These are phyloP conservation scores for Quercus variabilis DNA, from an alignment of 306 rosid genomes.

Conservation along the genomic window DNA sequence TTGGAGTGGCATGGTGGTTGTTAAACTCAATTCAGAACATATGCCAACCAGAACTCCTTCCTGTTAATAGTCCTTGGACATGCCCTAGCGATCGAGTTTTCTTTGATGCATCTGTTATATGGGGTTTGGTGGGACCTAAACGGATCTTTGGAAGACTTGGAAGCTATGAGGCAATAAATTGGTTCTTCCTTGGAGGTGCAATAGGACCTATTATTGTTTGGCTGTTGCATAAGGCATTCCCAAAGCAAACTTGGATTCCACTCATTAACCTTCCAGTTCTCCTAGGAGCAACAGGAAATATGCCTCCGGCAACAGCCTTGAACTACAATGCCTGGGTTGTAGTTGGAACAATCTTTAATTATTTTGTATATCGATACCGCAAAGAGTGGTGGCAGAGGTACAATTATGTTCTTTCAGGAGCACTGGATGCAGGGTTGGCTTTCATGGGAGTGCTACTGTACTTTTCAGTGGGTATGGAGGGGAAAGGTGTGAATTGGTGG, in stretches of 20 bases:
- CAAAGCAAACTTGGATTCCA: slow-evolving; percentile 68
- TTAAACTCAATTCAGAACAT: slow-evolving; percentile 48
- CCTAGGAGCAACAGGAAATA: slow-evolving; percentile 62
- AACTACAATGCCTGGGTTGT: slow-evolving; percentile 78
- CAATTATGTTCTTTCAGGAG: slow-evolving; percentile 76
- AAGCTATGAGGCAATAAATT: slow-evolving; percentile 62
- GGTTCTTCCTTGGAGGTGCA: slow-evolving; percentile 89
- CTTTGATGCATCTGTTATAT: slow-evolving; percentile 82
- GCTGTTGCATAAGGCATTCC: slow-evolving; percentile 63
- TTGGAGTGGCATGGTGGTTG: slow-evolving; percentile 76
- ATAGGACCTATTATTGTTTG: slow-evolving; percentile 66
- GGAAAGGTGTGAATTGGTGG: slow-evolving; percentile 60
- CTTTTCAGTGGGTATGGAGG: slow-evolving; percentile 52
- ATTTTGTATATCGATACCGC: slow-evolving; percentile 65
- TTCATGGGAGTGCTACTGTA: slow-evolving; percentile 70
- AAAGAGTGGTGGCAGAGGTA: slow-evolving; percentile 89
- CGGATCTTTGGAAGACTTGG: slow-evolving; percentile 57
- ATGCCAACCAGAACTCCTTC: slow-evolving; percentile 54
- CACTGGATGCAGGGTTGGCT: slow-evolving; percentile 83
- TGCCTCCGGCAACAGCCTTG: slow-evolving; percentile 81
- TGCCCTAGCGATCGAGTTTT: slow-evolving; percentile 71
- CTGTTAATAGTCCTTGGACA: slow-evolving; percentile 66
- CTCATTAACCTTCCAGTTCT: slow-evolving; percentile 83
- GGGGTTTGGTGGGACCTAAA: slow-evolving; percentile 81
- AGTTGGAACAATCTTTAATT: slow-evolving; percentile 71